phyloP scores from a whole-genome alignment of 225 moss, liverwort and hornwort species.

The Bryoerythrophyllum caledonicum region DNA sequence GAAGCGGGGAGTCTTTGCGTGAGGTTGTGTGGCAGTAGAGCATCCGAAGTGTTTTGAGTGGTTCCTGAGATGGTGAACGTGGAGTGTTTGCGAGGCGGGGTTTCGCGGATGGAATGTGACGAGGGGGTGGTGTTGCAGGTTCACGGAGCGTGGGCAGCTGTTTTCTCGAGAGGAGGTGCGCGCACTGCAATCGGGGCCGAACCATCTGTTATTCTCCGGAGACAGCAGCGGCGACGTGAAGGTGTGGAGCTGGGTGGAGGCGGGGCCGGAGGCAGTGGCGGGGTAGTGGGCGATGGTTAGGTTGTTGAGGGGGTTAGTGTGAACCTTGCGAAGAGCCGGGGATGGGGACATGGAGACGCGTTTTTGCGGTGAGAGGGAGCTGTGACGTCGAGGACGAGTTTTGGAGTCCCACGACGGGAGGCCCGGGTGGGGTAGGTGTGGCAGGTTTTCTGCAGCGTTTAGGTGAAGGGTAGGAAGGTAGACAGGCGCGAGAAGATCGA shows the following conservation, averaged over 20 bases:
- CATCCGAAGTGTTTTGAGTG: neutral
- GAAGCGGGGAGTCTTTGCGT: neutral
- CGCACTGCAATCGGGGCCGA: constrained; percentile 54
- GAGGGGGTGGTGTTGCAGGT: constrained; percentile 31
- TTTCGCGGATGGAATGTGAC: neutral
- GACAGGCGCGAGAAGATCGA: neutral
- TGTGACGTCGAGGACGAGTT: neutral
- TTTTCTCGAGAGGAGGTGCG: constrained; percentile 75
- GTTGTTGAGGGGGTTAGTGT: neutral
- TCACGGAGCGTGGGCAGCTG: constrained; percentile 57
- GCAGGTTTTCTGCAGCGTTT: constrained; percentile 6
- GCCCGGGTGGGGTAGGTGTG: neutral
- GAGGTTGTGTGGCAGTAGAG: neutral
- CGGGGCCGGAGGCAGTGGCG: constrained; percentile 26
- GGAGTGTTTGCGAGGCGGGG: neutral
- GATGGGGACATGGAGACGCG: neutral
- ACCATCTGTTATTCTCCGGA: constrained; percentile 46
- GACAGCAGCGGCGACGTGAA: constrained; percentile 60
- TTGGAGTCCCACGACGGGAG: constrained; percentile 7
- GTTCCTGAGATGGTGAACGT: too few relatives aligned
- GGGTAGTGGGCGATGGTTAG: constrained; percentile 12
- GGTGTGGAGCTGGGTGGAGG: constrained; percentile 52
- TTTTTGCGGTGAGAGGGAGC: neutral
- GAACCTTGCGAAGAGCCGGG: neutral
- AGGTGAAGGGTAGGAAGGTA: neutral